Conservation (phyloP, 129 eudicot species). For the Scalesia atractyloides region DNA sequence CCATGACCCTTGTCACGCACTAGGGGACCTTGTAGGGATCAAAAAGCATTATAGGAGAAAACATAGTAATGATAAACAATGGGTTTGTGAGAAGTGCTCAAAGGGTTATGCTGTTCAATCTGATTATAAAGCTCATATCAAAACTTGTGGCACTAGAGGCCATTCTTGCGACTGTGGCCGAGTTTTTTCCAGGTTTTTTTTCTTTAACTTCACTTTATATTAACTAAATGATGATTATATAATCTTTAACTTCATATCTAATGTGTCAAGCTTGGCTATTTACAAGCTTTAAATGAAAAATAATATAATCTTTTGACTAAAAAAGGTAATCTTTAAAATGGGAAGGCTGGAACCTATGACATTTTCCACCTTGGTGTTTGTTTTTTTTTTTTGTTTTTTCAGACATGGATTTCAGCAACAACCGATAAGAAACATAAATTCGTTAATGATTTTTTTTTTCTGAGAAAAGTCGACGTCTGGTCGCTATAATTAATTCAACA, state of each 20-base stretch:
- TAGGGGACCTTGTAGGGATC: slow-evolving; percentile 81
- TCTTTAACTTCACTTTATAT: neutral
- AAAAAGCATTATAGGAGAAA: slow-evolving; percentile 70
- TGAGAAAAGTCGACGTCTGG: slow-evolving; percentile 18
- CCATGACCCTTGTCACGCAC: slow-evolving; percentile 78
- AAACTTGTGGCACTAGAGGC: slow-evolving; percentile 81
- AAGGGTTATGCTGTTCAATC: slow-evolving; percentile 89
- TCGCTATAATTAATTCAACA: slow-evolving; percentile 12
- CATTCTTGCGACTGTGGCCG: slow-evolving; percentile 91
- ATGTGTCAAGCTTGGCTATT: no score
- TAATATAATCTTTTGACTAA: no score
- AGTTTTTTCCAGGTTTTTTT: slow-evolving; percentile 68
- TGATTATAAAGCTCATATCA: slow-evolving; percentile 80
- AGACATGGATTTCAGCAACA: slow-evolving; percentile 35
- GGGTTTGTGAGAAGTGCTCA: slow-evolving; percentile 71
- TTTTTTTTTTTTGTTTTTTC: no score
- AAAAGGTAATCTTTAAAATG: no score
- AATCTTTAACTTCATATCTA: no score
- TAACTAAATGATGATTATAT: neutral
- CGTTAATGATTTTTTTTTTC: slow-evolving; percentile 23
- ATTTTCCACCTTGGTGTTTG: neutral
- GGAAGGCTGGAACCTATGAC: neutral
- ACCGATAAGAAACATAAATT: slow-evolving; percentile 36
- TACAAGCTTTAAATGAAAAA: no score
- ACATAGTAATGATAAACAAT: slow-evolving; percentile 77